Evolutionary conservation across 257 asterid species (phyloP).

Genomic region (Linaria vulgaris): DNA sequence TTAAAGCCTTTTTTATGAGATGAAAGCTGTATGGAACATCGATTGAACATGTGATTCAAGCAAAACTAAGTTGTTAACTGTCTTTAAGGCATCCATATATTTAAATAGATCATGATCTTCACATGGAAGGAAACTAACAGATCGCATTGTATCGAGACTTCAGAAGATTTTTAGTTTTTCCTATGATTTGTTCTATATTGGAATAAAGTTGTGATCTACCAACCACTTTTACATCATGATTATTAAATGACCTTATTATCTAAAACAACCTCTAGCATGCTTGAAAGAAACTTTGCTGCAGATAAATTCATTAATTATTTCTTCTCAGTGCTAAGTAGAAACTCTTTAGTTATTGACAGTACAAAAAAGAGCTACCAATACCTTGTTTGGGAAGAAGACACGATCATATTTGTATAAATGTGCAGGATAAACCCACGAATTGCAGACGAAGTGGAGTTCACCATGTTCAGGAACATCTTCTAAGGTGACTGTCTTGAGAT

Average conservation of each 20-base stretch:
- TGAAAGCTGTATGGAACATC: neutral
- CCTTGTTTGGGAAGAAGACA: conserved; percentile 76
- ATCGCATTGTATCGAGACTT: no score
- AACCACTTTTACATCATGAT: neutral
- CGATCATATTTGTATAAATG: conserved; percentile 61
- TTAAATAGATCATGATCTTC: neutral
- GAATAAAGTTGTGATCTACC: neutral
- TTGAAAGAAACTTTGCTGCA: neutral
- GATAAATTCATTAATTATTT: neutral
- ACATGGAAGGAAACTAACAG: no score
- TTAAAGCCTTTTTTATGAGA: neutral
- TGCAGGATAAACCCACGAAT: conserved; percentile 85
- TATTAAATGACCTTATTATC: neutral
- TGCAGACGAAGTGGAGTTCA: conserved; percentile 60
- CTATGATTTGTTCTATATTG: no score
- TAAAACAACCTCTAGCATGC: neutral
- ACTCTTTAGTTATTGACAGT: neutral
- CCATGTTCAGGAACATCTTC: conserved; percentile 68
- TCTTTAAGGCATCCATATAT: neutral
- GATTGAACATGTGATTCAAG: neutral
- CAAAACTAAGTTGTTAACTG: neutral
- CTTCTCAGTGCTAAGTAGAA: neutral
- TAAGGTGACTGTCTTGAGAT: conserved; percentile 62
- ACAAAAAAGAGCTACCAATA: conserved; percentile 22
- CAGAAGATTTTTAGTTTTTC: no score